Conservation (phyloP, 164 flowering plant species). For the Aristolochia fimbriata region DNA sequence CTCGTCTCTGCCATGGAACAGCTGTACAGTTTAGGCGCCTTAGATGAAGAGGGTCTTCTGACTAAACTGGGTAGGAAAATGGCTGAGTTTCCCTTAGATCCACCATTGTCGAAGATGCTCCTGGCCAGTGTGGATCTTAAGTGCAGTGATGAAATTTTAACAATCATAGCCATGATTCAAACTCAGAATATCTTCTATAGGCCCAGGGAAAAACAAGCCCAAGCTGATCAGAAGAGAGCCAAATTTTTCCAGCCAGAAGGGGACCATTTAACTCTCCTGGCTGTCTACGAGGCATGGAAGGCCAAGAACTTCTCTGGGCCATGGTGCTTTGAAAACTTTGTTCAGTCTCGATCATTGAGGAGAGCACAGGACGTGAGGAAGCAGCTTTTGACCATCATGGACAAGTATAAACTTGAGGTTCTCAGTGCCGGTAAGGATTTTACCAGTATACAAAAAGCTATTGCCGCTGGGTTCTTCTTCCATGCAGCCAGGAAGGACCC, state of each 20-base stretch:
- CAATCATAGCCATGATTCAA: slow-evolving; percentile 86
- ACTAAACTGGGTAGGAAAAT: slow-evolving; percentile 87
- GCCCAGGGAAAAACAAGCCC: slow-evolving; percentile 89
- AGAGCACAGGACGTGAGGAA: slow-evolving; percentile 94
- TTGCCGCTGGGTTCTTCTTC: slow-evolving; percentile 79
- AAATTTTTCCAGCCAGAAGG: slow-evolving; percentile 94
- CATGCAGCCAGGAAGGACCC: slow-evolving; percentile 83
- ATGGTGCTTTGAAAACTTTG: slow-evolving; percentile 91
- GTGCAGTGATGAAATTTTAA: slow-evolving; percentile 84
- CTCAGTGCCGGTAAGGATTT: slow-evolving; percentile 70
- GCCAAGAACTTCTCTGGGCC: slow-evolving; percentile 84
- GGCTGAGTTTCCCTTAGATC: slow-evolving; percentile 93
- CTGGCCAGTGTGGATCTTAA: slow-evolving; percentile 93
- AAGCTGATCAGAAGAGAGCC: slow-evolving; percentile 85
- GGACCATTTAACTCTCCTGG: slow-evolving; percentile 79
- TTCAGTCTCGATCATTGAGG: slow-evolving; percentile 83
- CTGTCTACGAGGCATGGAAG: slow-evolving; percentile 96
- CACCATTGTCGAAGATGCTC: slow-evolving; percentile 82
- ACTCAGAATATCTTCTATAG: slow-evolving; percentile 82
- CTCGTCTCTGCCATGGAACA: slow-evolving; percentile 91
- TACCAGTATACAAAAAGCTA: slow-evolving; percentile 75
- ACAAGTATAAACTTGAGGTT: slow-evolving; percentile 85
- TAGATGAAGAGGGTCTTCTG: slow-evolving; percentile 88
- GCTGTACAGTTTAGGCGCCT: slow-evolving; percentile 80
- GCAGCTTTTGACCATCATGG: slow-evolving; percentile 88